Base-by-base conservation (phyloP, 169 alveolate species). In the Cryptosporidium sp. region DNA sequence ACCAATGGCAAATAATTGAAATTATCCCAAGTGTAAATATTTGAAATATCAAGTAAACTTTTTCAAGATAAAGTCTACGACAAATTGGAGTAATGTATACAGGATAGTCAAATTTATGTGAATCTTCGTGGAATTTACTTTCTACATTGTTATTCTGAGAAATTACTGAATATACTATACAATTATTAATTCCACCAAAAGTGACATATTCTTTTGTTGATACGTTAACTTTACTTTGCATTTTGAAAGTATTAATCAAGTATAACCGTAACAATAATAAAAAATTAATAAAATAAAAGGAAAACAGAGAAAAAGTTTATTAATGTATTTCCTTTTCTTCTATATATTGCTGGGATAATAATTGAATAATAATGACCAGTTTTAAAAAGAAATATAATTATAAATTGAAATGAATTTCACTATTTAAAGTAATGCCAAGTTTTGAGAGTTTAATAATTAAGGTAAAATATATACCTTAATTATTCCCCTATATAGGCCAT, bases 151-250 rank as follows among this genome's bases (percentile, higher is more conserved):
- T 14, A 42, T 65, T 70, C 56, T 73, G 68, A 6, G 62, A 52
- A 33, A 60, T 31, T 33, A 73, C 70, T 1, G 86, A 52, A 23
- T 80, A 80, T 16, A 80, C 69, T 8, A 42, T 37, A 39, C 89
- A 80, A 29, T 62, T 60, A 21, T 65, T 61, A 23, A 80, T 80
- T 5, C 89, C 89, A 80, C 89, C 89, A 80, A 80, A 80, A 26
- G 45, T 45, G 4, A 65, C 53, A 37, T 65, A 65, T 80, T 60
- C 62, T 9, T 73, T 52, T 58, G 86, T 18, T 39, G 86, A 37
- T 8, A 21, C 5, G 14, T 56, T 56, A 3, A n/a, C 14, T 26
- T 56, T 56, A 23, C 16, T 56, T n/a, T n/a, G 35, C 67, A 56
- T 56, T n/a, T 56, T 56, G 14, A 26, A 39, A 48, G 56, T 48